A percentile compares a stretch with the other conserved stretches of the same genome.
Conservation (phyloP, 257 asterid species). For the Salvia splendens region DNA sequence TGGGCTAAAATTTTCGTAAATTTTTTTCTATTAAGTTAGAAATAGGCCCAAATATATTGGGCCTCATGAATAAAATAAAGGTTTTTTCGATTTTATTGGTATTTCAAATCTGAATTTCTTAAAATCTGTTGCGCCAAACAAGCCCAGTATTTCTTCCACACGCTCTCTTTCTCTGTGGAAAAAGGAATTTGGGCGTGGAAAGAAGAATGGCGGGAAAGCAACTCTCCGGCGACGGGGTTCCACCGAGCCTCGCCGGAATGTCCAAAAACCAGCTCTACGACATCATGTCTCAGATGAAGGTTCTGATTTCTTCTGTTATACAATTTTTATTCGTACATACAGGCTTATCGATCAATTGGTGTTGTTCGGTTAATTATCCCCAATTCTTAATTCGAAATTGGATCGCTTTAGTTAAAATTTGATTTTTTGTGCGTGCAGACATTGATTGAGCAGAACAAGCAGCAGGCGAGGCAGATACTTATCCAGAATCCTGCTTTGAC, state of each 20-base stretch:
- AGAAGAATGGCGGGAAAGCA: constrained; percentile 77
- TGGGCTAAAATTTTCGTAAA: background rate
- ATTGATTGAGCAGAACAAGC: constrained; percentile 83
- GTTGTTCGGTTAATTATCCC: background rate
- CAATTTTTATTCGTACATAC: constrained; percentile 5
- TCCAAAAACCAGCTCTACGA: constrained; percentile 84
- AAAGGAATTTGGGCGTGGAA: background rate
- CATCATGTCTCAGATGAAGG: constrained; percentile 97
- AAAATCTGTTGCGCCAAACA: constrained; percentile 31
- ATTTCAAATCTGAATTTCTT: background rate
- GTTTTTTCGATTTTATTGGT: too few relatives aligned
- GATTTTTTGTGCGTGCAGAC: constrained; percentile 45
- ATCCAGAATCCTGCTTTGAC: constrained; percentile 87
- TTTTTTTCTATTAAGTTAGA: too few relatives aligned
- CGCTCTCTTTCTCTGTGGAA: constrained; percentile 25
- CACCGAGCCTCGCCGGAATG: constrained; percentile 84
- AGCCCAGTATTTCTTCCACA: constrained; percentile 26
- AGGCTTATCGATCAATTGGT: background rate
- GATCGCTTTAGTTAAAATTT: constrained; percentile 15
- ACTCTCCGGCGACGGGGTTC: constrained; percentile 64
- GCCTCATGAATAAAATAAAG: background rate
- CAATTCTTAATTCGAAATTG: background rate
- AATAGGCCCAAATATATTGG: background rate
- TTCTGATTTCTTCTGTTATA: constrained; percentile 16
- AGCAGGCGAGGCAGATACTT: constrained; percentile 92